phyloP scores from a whole-genome alignment of 2,329 filamentous ascomycete genomes.

The Penicillium aurantiogriseum region DNA sequence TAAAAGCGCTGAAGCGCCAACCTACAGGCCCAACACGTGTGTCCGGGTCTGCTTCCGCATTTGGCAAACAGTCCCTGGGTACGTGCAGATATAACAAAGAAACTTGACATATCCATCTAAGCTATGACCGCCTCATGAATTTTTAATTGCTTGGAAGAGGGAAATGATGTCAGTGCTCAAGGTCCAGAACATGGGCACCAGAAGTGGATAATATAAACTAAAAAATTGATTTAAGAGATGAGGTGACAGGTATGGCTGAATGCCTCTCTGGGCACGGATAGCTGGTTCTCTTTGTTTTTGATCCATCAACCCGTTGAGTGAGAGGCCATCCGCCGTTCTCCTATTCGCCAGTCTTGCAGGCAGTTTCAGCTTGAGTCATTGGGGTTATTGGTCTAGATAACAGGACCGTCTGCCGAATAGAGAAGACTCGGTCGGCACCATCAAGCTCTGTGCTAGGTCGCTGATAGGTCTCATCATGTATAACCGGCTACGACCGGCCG shows the following conservation, averaged over 20 bases:
- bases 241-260: background rate
- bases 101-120: conserved; percentile 1
- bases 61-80: background rate
- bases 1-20: background rate
- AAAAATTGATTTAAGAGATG: background rate
- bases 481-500: background rate
- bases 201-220: background rate
- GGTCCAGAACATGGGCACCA: background rate
- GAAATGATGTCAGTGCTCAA: background rate
- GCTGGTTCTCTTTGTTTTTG: background rate
- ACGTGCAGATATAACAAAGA: background rate
- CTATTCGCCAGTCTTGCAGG: conserved; percentile 74
- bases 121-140: background rate
- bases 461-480: conserved; percentile 6
- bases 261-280: background rate
- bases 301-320: conserved; percentile 16
- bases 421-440: background rate
- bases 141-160: too few species aligned
- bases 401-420: background rate
- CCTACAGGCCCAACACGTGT: conserved; percentile 5
- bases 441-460: background rate
- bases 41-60: conserved; percentile 1
- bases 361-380: conserved; percentile 56
- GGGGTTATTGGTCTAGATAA: conserved; percentile 62
- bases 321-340: conserved; percentile 74